phyloP scores from a whole-genome alignment of 176 grass and related monocot species.

The Oryza longistaminata region DNA sequence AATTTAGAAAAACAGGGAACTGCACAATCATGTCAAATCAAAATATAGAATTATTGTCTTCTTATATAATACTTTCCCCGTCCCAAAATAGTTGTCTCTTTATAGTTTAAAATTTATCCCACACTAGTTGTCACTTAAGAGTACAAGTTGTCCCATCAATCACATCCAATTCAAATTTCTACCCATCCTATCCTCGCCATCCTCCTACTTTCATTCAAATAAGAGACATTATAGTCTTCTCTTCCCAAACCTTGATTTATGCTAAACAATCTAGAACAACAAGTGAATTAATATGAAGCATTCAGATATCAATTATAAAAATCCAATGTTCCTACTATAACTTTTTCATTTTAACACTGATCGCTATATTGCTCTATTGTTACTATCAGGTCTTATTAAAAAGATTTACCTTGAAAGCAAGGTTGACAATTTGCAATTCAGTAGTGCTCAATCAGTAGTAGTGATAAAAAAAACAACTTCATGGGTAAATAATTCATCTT shows the following conservation, averaged over 20 bases:
- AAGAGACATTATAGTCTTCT: too few relatives aligned
- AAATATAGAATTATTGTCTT: slow-evolving; percentile 25
- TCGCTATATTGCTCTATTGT: background rate
- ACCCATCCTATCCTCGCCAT: too few relatives aligned
- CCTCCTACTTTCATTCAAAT: too few relatives aligned
- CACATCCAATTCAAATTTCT: too few relatives aligned
- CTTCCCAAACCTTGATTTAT: too few relatives aligned
- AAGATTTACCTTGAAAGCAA: slow-evolving; percentile 22
- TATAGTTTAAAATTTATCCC: too few relatives aligned
- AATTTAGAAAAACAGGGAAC: slow-evolving; percentile 5
- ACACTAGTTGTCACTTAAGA: too few relatives aligned
- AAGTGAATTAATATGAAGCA: too few relatives aligned
- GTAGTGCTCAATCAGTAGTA: background rate
- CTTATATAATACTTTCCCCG: background rate
- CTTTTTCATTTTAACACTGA: background rate
- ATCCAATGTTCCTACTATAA: background rate
- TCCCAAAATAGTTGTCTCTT: too few relatives aligned
- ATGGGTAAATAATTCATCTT: background rate
- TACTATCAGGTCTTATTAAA: background rate
- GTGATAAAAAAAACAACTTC: background rate
- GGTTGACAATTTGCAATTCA: background rate
- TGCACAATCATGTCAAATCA: slow-evolving; percentile 44
- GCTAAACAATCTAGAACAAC: too few relatives aligned
- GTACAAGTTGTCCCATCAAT: too few relatives aligned
- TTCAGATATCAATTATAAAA: background rate